Conservation (phyloP, 192 early-diverging fungal genomes). For the Lunasporangiospora selenospora region DNA sequence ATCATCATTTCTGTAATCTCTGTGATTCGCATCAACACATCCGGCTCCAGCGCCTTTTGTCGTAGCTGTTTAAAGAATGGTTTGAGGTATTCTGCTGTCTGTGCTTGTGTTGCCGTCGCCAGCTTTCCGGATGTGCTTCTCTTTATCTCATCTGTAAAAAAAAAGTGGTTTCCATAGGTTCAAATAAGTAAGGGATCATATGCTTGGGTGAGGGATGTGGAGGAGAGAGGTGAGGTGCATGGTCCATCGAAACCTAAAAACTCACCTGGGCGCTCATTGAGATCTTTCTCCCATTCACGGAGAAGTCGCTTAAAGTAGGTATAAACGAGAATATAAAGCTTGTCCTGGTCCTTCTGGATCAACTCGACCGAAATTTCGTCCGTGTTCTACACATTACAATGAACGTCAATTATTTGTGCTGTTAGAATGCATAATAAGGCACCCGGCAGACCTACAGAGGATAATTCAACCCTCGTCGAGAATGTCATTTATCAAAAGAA, state of each 20-base stretch:
- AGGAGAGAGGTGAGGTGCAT: background rate
- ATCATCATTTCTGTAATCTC: constrained; percentile 91
- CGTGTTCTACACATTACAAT: constrained; percentile 72
- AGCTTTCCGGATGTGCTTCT: constrained; percentile 82
- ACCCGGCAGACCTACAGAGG: too few species aligned
- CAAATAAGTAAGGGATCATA: too few species aligned
- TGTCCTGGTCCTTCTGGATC: constrained; percentile 80
- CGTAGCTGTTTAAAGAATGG: constrained; percentile 93
- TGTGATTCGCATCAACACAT: constrained; percentile 88
- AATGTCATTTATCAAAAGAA: too few species aligned
- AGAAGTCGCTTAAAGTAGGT: constrained; percentile 87
- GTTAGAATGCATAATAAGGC: too few species aligned
- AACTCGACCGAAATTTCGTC: constrained; percentile 73
- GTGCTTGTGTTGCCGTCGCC: constrained; percentile 80
- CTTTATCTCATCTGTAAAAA: constrained; percentile 74
- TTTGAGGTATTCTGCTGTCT: constrained; percentile 87
- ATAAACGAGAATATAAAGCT: constrained; percentile 73
- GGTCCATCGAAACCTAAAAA: background rate
- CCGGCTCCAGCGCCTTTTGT: constrained; percentile 73
- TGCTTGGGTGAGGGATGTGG: background rate
- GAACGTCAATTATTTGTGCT: too few species aligned
- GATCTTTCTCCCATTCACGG: constrained; percentile 84
- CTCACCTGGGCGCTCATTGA: constrained; percentile 74
- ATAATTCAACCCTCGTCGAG: background rate
- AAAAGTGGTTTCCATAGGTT: too few species aligned